A percentile compares a stretch with the other conserved stretches of the same genome.
These are phyloP conservation scores for Amoebophrya sp. DNA, from an alignment of 169 alveolate species.

Conservation along the genomic window DNA sequence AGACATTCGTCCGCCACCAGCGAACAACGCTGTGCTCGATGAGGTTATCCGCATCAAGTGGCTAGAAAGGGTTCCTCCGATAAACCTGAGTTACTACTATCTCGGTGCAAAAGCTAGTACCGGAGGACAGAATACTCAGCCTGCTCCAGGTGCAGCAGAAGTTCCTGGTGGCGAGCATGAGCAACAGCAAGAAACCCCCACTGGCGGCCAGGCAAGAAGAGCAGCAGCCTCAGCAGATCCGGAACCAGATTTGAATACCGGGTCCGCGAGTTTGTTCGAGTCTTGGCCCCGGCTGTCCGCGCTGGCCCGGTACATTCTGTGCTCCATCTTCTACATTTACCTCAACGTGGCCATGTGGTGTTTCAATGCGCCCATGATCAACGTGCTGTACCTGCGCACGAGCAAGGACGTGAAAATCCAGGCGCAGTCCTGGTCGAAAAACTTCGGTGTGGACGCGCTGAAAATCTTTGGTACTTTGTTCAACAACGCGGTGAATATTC, in stretches of 20 bases:
- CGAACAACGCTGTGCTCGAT: background rate
- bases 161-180: too few species aligned
- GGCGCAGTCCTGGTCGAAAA: background rate
- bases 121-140: too few species aligned
- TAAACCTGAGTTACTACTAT: too few species aligned
- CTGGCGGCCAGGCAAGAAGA: too few species aligned
- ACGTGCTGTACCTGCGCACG: background rate
- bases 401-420: background rate
- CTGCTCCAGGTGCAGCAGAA: too few species aligned
- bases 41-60: background rate
- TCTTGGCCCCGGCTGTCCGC: background rate
- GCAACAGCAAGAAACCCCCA: background rate
- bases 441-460: background rate
- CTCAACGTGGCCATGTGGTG: conserved; percentile 20
- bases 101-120: too few species aligned
- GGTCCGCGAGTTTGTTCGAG: background rate
- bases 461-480: background rate
- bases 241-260: background rate
- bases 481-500: background rate
- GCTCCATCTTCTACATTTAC: background rate
- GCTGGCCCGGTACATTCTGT: background rate
- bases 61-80: background rate
- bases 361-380: background rate
- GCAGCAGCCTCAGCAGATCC: background rate
- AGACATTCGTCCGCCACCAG: too few species aligned